phyloP scores from a whole-genome alignment of 805 yeast species.

The Yamadazyma insecticola region DNA sequence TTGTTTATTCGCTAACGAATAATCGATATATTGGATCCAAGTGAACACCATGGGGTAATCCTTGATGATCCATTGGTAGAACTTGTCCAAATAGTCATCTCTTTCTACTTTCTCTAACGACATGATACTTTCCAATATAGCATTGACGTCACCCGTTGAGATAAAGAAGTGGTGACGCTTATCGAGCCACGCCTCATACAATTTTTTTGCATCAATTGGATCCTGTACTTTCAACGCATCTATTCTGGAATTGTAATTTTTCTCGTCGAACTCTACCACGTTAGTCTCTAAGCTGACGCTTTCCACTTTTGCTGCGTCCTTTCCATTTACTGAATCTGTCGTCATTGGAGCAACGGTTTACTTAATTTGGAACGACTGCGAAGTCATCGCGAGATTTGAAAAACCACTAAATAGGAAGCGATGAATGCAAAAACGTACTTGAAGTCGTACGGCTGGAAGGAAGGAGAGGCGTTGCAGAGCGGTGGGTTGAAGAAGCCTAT shows the following conservation, averaged over 20 bases:
- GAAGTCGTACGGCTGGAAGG: conserved; percentile 82
- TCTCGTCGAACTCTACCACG: too few species aligned
- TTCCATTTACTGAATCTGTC: too few species aligned
- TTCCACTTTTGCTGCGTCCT: too few species aligned
- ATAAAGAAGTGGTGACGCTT: conserved; percentile 9
- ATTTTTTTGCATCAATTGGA: too few species aligned
- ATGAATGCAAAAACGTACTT: conserved; percentile 80
- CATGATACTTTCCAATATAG: conserved; percentile 17
- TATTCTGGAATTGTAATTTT: too few species aligned
- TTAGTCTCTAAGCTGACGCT: too few species aligned
- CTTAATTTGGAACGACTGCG: too few species aligned
- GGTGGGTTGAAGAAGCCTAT: conserved; percentile 87
- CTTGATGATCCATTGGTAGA: conserved; percentile 12
- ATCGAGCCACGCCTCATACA: conserved; percentile 3
- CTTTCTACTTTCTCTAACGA: conserved; percentile 8
- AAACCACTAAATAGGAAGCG: too few species aligned
- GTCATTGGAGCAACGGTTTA: too few species aligned
- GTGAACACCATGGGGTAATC: conserved; percentile 18
- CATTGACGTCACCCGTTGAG: conserved; percentile 9
- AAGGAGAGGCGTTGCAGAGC: conserved; percentile 76
- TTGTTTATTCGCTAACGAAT: conserved; percentile 2
- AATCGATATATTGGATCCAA: conserved; percentile 19
- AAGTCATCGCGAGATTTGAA: too few species aligned
- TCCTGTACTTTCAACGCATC: too few species aligned
- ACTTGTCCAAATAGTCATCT: conserved; percentile 6